A percentile compares a stretch with the other conserved stretches of the same genome.
Evolutionary conservation across 768 basidiomycete species (phyloP).

Genomic region (Naematelia aurantialba): DNA sequence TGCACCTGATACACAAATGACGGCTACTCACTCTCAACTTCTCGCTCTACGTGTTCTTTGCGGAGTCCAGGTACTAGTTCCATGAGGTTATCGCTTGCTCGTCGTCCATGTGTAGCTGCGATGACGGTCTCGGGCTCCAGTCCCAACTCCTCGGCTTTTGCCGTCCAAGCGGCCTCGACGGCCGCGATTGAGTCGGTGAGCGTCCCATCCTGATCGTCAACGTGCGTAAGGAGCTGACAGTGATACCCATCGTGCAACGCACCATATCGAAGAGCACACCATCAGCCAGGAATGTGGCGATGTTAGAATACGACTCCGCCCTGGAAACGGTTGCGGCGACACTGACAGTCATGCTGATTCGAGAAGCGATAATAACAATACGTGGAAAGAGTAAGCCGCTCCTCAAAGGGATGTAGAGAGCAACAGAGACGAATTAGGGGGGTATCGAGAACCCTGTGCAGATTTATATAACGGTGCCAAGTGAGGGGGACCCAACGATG

Average conservation of each 20-base stretch:
- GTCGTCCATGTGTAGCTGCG: conserved; percentile 72
- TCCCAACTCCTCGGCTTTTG: conserved; percentile 66
- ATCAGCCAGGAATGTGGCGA: conserved; percentile 31
- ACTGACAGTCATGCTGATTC: background rate
- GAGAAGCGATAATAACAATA: too few relatives aligned
- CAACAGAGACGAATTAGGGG: too few relatives aligned
- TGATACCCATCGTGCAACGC: conserved; percentile 1
- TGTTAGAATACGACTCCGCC: conserved; percentile 11
- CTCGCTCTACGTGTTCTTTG: conserved; percentile 27
- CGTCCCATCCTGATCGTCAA: conserved; percentile 51
- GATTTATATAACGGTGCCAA: too few relatives aligned
- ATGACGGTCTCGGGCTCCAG: conserved; percentile 66
- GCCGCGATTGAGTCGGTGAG: conserved; percentile 70
- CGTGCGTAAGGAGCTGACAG: background rate
- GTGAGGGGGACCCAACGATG: too few relatives aligned
- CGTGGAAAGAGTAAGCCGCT: too few relatives aligned
- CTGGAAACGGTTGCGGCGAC: conserved; percentile 1
- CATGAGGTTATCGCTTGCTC: conserved; percentile 69
- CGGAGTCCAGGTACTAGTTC: conserved; percentile 46
- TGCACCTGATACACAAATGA: background rate
- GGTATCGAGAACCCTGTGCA: too few relatives aligned
- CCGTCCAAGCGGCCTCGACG: conserved; percentile 72
- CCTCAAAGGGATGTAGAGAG: too few relatives aligned
- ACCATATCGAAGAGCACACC: conserved; percentile 45
- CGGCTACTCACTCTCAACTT: conserved; percentile 32